Base-by-base conservation (phyloP, 176 grass and related monocot species). In the Aegilops speltoides region DNA sequence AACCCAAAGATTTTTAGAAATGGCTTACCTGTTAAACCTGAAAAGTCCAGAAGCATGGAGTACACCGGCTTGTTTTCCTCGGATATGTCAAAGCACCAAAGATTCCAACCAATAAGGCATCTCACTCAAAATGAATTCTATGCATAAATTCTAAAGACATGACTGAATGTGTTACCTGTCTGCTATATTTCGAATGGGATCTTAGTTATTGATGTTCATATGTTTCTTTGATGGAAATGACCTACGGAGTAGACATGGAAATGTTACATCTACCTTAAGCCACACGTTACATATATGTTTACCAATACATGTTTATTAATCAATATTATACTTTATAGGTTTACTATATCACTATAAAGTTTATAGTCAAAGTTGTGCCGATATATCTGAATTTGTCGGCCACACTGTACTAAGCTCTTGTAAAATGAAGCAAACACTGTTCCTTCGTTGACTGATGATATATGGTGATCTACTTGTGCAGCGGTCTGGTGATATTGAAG, bases 401-500 rank as follows among this genome's bases (percentile, higher is more conserved):
- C 77, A 73, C 68, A 31, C 60, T 28, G 34, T 20, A 41, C 10
- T 66, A 19, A 78, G n/a, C 20, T 73, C 79, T 81, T 80, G 41
- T 28, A 84, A 78, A 66, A 34, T 73, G 62, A 83, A 50, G 8
- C 48, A 7, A 4, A 73, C 26, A 28, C 12, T 70, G 63, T 73
- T 17, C 12, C 45, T 88, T 83, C 2, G 5, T 40, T 92, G 73
- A 23, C 74, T 52, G 77, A 33, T 90, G 41, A 89, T 68, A 79
- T 82, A 75, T 84, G 24, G 25, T 74, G 23, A 80, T 80, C 46
- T 78, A 81, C 78, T 52, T 60, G 12, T 87, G 60, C n/a, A 84
- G 80, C 77, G 87, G 82, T 86, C 76, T 87, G 90, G 78, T 87
- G 90, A 94, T 88, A 91, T 72, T 85, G 91, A 98, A 54, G 82